phyloP scores from a whole-genome alignment of 805 yeast genomes.

The Zygotorulaspora florentina region DNA sequence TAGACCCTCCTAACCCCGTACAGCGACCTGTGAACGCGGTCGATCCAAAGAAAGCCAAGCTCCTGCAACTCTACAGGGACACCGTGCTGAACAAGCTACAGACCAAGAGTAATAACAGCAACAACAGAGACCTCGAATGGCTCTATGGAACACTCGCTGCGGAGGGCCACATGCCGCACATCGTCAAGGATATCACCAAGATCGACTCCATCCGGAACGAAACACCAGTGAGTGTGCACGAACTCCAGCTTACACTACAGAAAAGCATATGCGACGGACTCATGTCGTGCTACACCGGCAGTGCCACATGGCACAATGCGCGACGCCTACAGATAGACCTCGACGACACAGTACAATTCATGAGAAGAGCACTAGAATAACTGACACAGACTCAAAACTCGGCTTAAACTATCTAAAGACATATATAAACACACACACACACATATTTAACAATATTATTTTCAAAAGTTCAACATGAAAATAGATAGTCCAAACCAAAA shows the following conservation, averaged over 20 bases:
- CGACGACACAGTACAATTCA: conserved; percentile 35
- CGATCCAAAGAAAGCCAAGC: conserved; percentile 31
- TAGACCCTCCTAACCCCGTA: conserved; percentile 5
- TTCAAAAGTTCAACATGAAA: conserved; percentile 2
- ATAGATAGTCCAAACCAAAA: neutral
- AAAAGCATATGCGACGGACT: conserved; percentile 30
- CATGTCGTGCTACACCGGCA: conserved; percentile 24
- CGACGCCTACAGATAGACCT: conserved; percentile 30
- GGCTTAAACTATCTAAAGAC: neutral
- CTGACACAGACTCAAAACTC: conserved; percentile 12
- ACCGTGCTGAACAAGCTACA: conserved; percentile 33
- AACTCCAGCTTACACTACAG: conserved; percentile 31
- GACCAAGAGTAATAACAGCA: conserved; percentile 18
- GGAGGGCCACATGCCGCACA: conserved; percentile 1
- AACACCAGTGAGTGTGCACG: conserved; percentile 32
- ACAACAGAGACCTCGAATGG: conserved; percentile 20
- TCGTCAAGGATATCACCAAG: conserved; percentile 15
- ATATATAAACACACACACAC: neutral
- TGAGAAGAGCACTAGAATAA: conserved; percentile 33
- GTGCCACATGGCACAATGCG: conserved; percentile 25
- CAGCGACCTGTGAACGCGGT: conserved; percentile 6
- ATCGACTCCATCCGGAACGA: conserved; percentile 23
- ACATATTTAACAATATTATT: conserved; percentile 2
- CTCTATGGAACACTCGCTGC: conserved; percentile 16
- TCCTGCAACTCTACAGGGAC: conserved; percentile 31